Conservation (phyloP, 805 yeast species). For the Candida awuae region DNA sequence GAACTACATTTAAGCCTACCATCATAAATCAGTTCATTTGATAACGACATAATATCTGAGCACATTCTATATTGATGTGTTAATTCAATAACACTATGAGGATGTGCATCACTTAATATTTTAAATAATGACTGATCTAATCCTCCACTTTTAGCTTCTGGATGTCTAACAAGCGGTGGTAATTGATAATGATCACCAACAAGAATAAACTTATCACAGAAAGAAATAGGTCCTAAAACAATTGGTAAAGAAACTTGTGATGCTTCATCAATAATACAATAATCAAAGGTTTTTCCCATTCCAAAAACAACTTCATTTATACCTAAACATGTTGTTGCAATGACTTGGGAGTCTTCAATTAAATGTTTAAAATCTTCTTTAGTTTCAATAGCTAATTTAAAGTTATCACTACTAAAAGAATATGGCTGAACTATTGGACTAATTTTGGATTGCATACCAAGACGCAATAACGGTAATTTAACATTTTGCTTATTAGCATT, state of each 20-base stretch:
- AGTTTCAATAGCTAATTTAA: slow-evolving; percentile 21
- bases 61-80: slow-evolving; percentile 91
- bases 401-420: slow-evolving; percentile 36
- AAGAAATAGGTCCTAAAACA: slow-evolving; percentile 78
- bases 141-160: slow-evolving; percentile 56
- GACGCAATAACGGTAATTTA: slow-evolving; percentile 45
- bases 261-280: slow-evolving; percentile 93
- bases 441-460: slow-evolving; percentile 54
- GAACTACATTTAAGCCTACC: slow-evolving; percentile 74
- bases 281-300: slow-evolving; percentile 59
- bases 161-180: slow-evolving; percentile 75
- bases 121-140: slow-evolving; percentile 72
- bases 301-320: slow-evolving; percentile 55
- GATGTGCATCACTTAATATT: slow-evolving; percentile 61
- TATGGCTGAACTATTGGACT: slow-evolving; percentile 54
- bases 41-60: slow-evolving; percentile 72
- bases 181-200: slow-evolving; percentile 97
- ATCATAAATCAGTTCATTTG: slow-evolving; percentile 72
- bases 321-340: slow-evolving; percentile 85
- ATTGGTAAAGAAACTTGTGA: slow-evolving; percentile 91
- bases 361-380: slow-evolving; percentile 39
- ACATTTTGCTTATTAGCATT: slow-evolving; percentile 12
- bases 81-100: slow-evolving; percentile 67
- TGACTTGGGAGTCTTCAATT: slow-evolving; percentile 56
- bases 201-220: slow-evolving; percentile 69